These are phyloP conservation scores for Aspergillus persii DNA, from an alignment of 2,329 filamentous ascomycete species.

Conservation along the genomic window DNA sequence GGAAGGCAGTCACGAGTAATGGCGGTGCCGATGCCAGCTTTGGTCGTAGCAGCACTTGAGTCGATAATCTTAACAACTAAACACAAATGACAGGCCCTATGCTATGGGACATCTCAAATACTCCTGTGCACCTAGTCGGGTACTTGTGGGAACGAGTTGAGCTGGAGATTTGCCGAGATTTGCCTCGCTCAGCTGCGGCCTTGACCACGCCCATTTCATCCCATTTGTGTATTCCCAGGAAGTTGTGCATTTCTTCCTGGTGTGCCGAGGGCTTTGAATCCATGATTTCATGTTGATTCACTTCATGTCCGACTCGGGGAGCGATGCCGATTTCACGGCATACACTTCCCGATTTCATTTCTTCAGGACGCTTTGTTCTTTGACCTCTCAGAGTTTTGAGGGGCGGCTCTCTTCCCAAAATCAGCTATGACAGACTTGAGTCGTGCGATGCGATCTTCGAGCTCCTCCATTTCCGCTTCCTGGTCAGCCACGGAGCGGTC, in stretches of 20 bases:
- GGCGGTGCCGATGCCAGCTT: background rate
- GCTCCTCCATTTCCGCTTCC: slow-evolving; percentile 41
- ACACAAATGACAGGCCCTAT: background rate
- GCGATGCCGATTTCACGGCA: background rate
- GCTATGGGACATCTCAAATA: background rate
- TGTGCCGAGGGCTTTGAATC: background rate
- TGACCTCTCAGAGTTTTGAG: background rate
- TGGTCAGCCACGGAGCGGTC: slow-evolving; percentile 45
- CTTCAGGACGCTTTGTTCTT: slow-evolving; percentile 4
- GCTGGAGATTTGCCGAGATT: background rate
- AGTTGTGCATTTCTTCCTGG: background rate
- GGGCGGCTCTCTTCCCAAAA: slow-evolving; percentile 37
- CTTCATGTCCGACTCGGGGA: background rate
- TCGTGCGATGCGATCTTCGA: slow-evolving; percentile 40
- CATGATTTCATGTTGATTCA: background rate
- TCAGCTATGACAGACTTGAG: slow-evolving; percentile 41
- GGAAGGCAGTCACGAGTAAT: background rate
- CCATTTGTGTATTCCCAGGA: background rate
- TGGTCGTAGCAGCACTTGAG: background rate
- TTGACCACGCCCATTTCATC: too few relatives aligned
- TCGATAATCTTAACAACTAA: background rate
- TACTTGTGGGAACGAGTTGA: background rate
- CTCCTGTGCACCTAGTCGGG: background rate
- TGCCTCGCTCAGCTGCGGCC: background rate
- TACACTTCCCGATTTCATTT: background rate